Percentiles rank a stretch among this genome's conserved stretches.
These are phyloP conservation scores for Pichia scutulata DNA, from an alignment of 805 yeast genomes.

Conservation along the genomic window DNA sequence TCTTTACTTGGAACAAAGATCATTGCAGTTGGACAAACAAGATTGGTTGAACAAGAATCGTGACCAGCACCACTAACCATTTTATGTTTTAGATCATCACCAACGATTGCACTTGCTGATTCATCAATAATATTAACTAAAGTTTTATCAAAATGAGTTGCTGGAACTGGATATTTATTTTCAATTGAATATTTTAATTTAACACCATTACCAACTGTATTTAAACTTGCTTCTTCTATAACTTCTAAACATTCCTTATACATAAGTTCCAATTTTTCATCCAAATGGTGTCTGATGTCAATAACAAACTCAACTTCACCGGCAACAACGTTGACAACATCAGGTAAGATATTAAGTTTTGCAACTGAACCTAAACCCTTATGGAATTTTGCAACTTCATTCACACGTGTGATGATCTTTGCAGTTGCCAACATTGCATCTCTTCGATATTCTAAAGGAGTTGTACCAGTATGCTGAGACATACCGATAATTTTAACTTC, in stretches of 20 bases:
- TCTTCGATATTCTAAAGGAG: slow-evolving; percentile 52
- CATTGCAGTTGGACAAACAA: slow-evolving; percentile 62
- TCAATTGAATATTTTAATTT: slow-evolving; percentile 38
- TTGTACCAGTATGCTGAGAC: slow-evolving; percentile 70
- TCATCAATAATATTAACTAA: slow-evolving; percentile 45
- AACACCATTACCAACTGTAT: slow-evolving; percentile 30
- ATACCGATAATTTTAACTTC: slow-evolving; percentile 49
- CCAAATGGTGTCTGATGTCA: slow-evolving; percentile 52
- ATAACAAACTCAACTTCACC: slow-evolving; percentile 49
- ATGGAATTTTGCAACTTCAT: slow-evolving; percentile 44
- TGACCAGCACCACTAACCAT: slow-evolving; percentile 70
- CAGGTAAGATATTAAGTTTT: slow-evolving; percentile 47
- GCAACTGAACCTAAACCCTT: slow-evolving; percentile 56
- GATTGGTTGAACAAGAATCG: slow-evolving; percentile 55
- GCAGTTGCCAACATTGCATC: slow-evolving; percentile 58
- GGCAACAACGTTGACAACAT: slow-evolving; percentile 62
- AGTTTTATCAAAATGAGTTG: slow-evolving; percentile 47
- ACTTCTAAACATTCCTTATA: slow-evolving; percentile 31
- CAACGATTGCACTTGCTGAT: slow-evolving; percentile 44
- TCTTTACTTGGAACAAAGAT: slow-evolving; percentile 62
- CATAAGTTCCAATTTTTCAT: slow-evolving; percentile 33
- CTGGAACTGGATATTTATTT: slow-evolving; percentile 32
- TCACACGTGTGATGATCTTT: slow-evolving; percentile 46
- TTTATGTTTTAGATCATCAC: slow-evolving; percentile 34
- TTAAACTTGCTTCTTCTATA: slow-evolving; percentile 15